Conservation (phyloP, 1,139 yeast genomes). For the Pichia sp. region DNA sequence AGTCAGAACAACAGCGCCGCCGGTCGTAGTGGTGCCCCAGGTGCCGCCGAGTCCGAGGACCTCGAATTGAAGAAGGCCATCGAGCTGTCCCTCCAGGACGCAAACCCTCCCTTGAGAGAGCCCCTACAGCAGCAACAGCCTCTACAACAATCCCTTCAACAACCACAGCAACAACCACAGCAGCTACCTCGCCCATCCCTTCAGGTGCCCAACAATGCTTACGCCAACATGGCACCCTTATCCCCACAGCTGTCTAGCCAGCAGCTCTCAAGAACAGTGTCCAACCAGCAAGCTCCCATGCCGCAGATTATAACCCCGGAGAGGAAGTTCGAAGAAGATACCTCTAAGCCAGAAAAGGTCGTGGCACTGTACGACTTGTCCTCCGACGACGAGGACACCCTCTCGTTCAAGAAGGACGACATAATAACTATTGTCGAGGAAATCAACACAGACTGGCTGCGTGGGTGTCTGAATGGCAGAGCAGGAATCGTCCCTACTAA, state of each 20-base stretch:
- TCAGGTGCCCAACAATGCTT: background rate
- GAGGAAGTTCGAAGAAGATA: conserved; percentile 10
- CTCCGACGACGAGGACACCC: conserved; percentile 66
- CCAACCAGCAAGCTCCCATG: background rate
- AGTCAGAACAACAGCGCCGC: background rate
- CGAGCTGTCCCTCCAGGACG: conserved; percentile 70
- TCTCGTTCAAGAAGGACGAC: conserved; percentile 71
- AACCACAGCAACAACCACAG: background rate
- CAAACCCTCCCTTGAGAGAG: conserved; percentile 17
- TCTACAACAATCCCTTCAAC: conserved; percentile 7
- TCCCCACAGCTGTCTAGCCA: conserved; percentile 2
- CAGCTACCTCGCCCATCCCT: conserved; percentile 2
- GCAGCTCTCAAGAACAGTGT: background rate
- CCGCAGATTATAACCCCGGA: conserved; percentile 3
- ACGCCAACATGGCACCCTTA: background rate
- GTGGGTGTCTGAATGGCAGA: conserved; percentile 77
- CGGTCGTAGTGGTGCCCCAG: no score
- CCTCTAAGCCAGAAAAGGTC: conserved; percentile 48
- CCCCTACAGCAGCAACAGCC: conserved; percentile 5
- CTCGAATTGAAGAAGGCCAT: conserved; percentile 76
- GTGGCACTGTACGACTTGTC: conserved; percentile 80
- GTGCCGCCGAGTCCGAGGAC: conserved; percentile 47
- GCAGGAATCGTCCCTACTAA: conserved; percentile 92
- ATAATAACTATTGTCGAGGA: conserved; percentile 80
- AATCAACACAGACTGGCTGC: conserved; percentile 94